These are phyloP conservation scores for Apodospora peruviana DNA, from an alignment of 495 filamentous ascomycete species.

Conservation along the genomic window DNA sequence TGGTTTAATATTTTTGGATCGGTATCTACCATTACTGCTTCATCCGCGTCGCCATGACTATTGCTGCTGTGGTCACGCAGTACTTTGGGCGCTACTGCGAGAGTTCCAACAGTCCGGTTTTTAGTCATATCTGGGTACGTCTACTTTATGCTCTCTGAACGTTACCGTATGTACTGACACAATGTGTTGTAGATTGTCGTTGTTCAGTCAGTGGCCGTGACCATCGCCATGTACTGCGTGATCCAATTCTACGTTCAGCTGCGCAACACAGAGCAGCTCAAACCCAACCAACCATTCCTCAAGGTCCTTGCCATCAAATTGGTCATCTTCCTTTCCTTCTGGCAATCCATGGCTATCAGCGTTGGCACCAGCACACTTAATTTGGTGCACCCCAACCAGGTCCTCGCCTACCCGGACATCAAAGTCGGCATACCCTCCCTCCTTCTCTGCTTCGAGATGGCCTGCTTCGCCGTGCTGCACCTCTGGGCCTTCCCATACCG, in stretches of 20 bases:
- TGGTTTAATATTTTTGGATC: conserved; percentile 94
- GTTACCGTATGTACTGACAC: not conserved
- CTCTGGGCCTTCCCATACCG: conserved; percentile 74
- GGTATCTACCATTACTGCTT: conserved; percentile 89
- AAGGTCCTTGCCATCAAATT: conserved; percentile 88
- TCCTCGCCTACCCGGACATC: conserved; percentile 65
- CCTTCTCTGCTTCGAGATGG: conserved; percentile 84
- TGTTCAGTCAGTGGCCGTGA: conserved; percentile 67
- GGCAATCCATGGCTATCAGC: conserved; percentile 73
- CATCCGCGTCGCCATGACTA: conserved; percentile 76
- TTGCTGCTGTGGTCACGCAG: conserved; percentile 71
- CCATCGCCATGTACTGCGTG: conserved; percentile 87
- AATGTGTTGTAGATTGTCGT: conserved; percentile 48
- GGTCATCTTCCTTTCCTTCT: conserved; percentile 93
- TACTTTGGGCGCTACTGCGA: conserved; percentile 69
- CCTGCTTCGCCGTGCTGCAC: conserved; percentile 72
- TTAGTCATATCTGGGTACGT: conserved; percentile 78
- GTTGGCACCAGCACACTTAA: conserved; percentile 58
- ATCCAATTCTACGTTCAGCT: conserved; percentile 87
- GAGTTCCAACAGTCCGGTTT: conserved; percentile 67
- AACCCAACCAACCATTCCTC: conserved; percentile 67
- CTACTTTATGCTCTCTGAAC: not conserved
- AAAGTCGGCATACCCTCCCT: conserved; percentile 76
- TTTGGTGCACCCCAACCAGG: conserved; percentile 54
- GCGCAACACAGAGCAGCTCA: conserved; percentile 49